Evolutionary conservation across 768 basidiomycete species (phyloP).

Genomic region (Suillus bovinus): DNA sequence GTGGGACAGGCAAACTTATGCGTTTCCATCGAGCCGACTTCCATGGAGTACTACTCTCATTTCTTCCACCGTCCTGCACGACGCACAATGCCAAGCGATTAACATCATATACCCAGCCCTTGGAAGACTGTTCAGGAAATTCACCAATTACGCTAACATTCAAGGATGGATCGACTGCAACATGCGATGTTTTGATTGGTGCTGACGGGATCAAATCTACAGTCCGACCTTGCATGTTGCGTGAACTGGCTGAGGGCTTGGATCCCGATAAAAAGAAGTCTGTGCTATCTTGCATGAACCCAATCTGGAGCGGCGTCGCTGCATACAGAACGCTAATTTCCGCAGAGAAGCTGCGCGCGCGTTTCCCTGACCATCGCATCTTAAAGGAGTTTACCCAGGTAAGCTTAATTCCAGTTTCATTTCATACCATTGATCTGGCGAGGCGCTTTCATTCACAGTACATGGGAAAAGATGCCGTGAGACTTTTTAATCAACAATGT

Average conservation of each 20-base stretch:
- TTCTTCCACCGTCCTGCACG: conserved; percentile 46
- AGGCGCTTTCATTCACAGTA: conserved; percentile 42
- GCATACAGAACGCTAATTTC: conserved; percentile 62
- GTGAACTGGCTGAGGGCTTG: conserved; percentile 32
- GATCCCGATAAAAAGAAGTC: conserved; percentile 42
- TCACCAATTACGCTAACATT: conserved; percentile 50
- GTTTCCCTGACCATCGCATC: conserved; percentile 47
- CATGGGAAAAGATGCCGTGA: conserved; percentile 50
- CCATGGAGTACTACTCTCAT: conserved; percentile 54
- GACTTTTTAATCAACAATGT: conserved; percentile 13
- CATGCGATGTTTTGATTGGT: conserved; percentile 67
- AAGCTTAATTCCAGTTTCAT: conserved; percentile 13
- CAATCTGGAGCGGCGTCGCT: conserved; percentile 58
- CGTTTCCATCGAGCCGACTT: conserved; percentile 69
- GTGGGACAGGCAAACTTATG: conserved; percentile 44
- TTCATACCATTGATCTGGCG: conserved; percentile 1
- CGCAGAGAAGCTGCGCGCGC: conserved; percentile 43
- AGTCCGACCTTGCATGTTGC: conserved; percentile 40
- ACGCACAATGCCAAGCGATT: conserved; percentile 60
- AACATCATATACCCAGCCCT: conserved; percentile 50
- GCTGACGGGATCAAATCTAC: conserved; percentile 67
- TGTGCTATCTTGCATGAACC: conserved; percentile 45
- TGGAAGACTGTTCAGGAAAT: conserved; percentile 22
- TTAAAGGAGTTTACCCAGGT: conserved; percentile 53
- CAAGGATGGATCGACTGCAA: conserved; percentile 57